Base-by-base conservation (phyloP, 441 rosid species). In the Bruguiera hainesii region DNA sequence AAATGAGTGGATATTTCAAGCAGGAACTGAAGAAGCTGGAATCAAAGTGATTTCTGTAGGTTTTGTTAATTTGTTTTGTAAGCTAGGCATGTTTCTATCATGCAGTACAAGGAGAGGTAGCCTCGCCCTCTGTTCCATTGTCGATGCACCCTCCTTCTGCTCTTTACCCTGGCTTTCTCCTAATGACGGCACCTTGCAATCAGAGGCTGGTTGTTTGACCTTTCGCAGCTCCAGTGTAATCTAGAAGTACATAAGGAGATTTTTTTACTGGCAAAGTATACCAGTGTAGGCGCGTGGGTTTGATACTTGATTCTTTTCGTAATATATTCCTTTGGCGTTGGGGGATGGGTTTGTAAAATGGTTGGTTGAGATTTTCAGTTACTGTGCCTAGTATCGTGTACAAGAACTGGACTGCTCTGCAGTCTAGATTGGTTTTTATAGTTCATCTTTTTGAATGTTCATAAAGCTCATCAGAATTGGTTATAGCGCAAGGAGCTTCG, bases 181-280 rank as follows among this genome's bases (percentile, higher is more conserved):
- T 37, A 37, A 37, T 37, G 46, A 37, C 8, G 46, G 46, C 46
- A 37, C 46, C 46, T 37, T 37, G 46, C 46, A 37, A 37, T 37
- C 15, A 30, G 67, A 74, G 75, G 73, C 30, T 64, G 79, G 69
- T 63, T 62, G 69, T 56, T 35, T 72, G 70, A 60, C 70, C 68
- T 65, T 70, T 73, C 48, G 68, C 72, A 76, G 72, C 67, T 77
- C 78, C 68, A 67, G 33, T 81, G 87, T 82, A 84, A 79, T 81
- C 70, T 83, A 82, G 82, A 37, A 42, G 48, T 42, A 42, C 48
- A 42, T 42, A 42, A 42, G 48, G 48, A 73, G 80, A 73, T 80
- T 80, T 82, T 82, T 85, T 85, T 65, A 59, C 59, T 56, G 71
- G 78, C 74, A 73, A 71, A 79, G 79, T 75, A 69, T 74, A 76